Evolutionary conservation across 2,329 filamentous ascomycete genomes (phyloP).

Genomic region (Curvularia hawaiiensis): DNA sequence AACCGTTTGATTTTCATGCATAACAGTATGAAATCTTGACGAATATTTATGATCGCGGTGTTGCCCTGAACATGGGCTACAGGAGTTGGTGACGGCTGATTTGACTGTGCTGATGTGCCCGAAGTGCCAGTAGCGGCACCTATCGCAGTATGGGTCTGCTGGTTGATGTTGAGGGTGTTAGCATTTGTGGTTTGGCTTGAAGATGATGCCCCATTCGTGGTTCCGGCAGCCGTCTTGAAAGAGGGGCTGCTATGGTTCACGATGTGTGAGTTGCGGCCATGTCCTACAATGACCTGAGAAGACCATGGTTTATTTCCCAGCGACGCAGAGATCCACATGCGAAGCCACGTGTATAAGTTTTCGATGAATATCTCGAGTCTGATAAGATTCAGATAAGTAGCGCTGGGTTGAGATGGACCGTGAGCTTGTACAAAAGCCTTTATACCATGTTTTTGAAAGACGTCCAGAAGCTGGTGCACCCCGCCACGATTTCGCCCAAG

Average conservation of each 20-base stretch:
- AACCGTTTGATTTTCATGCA: not conserved
- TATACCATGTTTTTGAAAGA: not conserved
- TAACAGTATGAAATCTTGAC: slow-evolving; percentile 5
- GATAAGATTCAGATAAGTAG: not conserved
- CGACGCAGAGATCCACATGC: not conserved
- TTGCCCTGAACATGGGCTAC: not conserved
- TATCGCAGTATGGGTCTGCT: too few relatives aligned
- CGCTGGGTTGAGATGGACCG: not conserved
- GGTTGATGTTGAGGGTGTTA: too few relatives aligned
- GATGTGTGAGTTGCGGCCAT: not conserved
- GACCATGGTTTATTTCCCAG: not conserved
- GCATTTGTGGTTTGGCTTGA: not conserved
- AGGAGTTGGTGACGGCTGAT: not conserved
- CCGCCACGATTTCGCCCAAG: not conserved
- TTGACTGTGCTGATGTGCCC: not conserved
- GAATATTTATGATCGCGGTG: not conserved
- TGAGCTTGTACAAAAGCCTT: not conserved
- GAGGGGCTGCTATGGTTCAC: not conserved
- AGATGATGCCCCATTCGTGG: not conserved
- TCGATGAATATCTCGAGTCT: not conserved
- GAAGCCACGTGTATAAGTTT: not conserved
- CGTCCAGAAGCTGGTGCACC: not conserved
- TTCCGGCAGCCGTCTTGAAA: not conserved
- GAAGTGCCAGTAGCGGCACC: not conserved
- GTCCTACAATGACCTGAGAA: too few relatives aligned